Evolutionary conservation across 2,329 filamentous ascomycete species (phyloP), one percentile per base, ranked within the genome.

Genomic region (Calonectria montana): DNA sequence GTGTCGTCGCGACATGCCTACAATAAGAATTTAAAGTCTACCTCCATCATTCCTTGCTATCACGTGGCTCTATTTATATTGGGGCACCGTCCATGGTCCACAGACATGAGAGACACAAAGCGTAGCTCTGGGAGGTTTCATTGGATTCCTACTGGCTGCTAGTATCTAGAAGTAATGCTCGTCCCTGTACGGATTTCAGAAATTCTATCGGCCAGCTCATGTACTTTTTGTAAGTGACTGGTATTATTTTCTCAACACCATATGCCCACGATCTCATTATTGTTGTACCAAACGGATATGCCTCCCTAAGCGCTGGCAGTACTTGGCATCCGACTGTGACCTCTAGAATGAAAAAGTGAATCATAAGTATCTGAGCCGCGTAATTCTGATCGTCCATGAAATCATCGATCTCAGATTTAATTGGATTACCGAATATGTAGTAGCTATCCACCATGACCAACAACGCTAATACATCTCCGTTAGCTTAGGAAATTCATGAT

Each of bases 331-430:
- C 67, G 1, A 73, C 35, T 13, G 50, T 25, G 21, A 73, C 57
- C 35, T 74, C 71, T 4, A 74, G 35, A 2, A 67, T 39, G 23
- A 74, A 73, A 37, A 73, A 74, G 21, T 74, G 73, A 8, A 39
- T 27, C 61, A 71, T 48, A 16, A 73, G 61, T 23, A 74, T 53
- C 15, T 69, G 67, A 3, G 71, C 61, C 10, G 55, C 39, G 15
- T 50, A 39, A 35, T 73, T 73, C 2, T 18, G n/a, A 3, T 57
- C 27, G 4, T 67, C 47, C 23, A 64, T 69, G 21, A 74, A 73
- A 18, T 41, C 37, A 3, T 57, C 55, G 25, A 73, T 73, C 7
- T 73, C 71, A 3, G 57, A 25, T 13, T 55, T 35, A 6, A 16
- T 47, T n/a, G 31, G 47, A 4, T 47, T 4, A 4, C 29, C 65